These are phyloP conservation scores for Populus hybrid DNA, from an alignment of 441 rosid species.

Conservation along the genomic window DNA sequence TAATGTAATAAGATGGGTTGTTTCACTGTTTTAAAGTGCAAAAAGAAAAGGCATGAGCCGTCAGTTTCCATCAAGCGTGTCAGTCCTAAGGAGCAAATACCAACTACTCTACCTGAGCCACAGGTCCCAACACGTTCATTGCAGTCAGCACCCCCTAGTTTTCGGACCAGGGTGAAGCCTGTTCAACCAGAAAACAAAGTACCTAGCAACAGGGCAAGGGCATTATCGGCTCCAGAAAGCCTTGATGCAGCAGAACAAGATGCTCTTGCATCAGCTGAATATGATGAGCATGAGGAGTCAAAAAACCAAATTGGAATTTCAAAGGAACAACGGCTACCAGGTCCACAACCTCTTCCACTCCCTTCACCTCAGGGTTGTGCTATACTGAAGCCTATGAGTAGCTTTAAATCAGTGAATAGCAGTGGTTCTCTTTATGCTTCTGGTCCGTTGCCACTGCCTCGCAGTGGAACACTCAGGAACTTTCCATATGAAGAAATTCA, in stretches of 20 bases:
- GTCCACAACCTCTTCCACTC: slow-evolving; percentile 87
- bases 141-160: slow-evolving; percentile 94
- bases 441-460: slow-evolving; percentile 93
- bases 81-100: slow-evolving; percentile 53
- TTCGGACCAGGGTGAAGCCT: slow-evolving; percentile 83
- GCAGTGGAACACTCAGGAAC: slow-evolving; percentile 48
- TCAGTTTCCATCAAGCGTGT: slow-evolving; percentile 41
- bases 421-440: slow-evolving; percentile 63
- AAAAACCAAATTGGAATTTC: slow-evolving; percentile 38
- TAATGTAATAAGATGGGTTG: slow-evolving; percentile 63
- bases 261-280: slow-evolving; percentile 48
- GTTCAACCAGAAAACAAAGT: slow-evolving; percentile 42
- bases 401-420: slow-evolving; percentile 56
- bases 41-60: slow-evolving; percentile 71
- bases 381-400: slow-evolving; percentile 56
- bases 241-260: slow-evolving; percentile 84
- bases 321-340: slow-evolving; percentile 51
- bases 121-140: slow-evolving; percentile 55
- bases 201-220: slow-evolving; percentile 48
- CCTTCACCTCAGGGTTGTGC: slow-evolving; percentile 55
- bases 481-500: slow-evolving; percentile 71
- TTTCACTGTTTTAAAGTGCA: slow-evolving; percentile 70
- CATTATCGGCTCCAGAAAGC: slow-evolving; percentile 84
- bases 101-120: slow-evolving; percentile 82
- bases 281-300: slow-evolving; percentile 66